Evolutionary conservation across 2,329 filamentous ascomycete species (phyloP).

Genomic region (Juglanconis oblonga): DNA sequence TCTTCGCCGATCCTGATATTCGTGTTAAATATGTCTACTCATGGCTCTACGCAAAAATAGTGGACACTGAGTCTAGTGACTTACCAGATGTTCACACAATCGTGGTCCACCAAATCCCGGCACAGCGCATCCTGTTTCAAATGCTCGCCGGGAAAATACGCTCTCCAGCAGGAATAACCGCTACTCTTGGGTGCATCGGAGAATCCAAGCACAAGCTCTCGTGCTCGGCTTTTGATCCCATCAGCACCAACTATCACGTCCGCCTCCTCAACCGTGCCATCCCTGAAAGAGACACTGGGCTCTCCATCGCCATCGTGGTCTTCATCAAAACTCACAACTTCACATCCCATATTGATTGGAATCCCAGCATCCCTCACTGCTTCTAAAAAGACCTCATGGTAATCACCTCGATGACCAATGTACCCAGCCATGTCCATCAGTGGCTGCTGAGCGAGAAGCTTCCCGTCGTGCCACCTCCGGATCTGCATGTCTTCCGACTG

Average conservation of each 20-base stretch:
- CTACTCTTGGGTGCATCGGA: conserved; percentile 49
- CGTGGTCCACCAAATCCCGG: conserved; percentile 38
- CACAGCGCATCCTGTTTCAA: conserved; percentile 33
- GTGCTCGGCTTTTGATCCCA: conserved; percentile 48
- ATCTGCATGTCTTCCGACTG: conserved; percentile 46
- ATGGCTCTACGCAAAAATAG: not conserved
- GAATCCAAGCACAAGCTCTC: conserved; percentile 50
- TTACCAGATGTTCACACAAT: conserved; percentile 42
- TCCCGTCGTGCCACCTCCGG: conserved; percentile 44
- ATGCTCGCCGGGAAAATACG: conserved; percentile 38
- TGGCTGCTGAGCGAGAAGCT: conserved; percentile 43
- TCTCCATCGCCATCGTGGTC: conserved; percentile 14
- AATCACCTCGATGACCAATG: conserved; percentile 43
- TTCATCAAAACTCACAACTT: conserved; percentile 37
- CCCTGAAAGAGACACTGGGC: conserved; percentile 32
- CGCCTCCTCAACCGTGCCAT: conserved; percentile 35
- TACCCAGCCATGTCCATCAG: conserved; percentile 50
- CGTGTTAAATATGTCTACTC: not conserved
- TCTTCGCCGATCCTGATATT: conserved; percentile 35
- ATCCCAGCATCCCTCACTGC: conserved; percentile 37
- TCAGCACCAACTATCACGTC: conserved; percentile 52
- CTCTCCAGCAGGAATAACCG: conserved; percentile 52
- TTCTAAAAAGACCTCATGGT: conserved; percentile 39
- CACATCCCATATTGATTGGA: conserved; percentile 36
- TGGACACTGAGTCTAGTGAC: not conserved